Base-by-base conservation (phyloP, 2,329 filamentous ascomycete genomes). In the Cyphellophora europaea region DNA sequence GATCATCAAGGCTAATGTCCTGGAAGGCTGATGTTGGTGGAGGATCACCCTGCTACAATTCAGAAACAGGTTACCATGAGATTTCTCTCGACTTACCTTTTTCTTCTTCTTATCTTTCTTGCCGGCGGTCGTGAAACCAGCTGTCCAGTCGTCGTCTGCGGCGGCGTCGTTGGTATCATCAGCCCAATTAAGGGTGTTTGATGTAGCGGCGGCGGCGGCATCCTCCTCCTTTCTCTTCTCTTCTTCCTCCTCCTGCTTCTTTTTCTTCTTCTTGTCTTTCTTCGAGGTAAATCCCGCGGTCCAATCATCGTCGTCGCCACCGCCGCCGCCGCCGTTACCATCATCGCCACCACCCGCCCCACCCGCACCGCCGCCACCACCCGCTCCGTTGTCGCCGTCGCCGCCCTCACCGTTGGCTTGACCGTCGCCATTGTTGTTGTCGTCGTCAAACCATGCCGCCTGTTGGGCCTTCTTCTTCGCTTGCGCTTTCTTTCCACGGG, bases 1-100 rank as follows among this genome's bases (percentile, higher is more conserved):
- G 52, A 37, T 79, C 76, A 44, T 77, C 71, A 16, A 85, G 57
- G 49, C 75, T 81, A 45, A 86, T 75, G 17, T 84, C 78, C 29
- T 82, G 69, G 46, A 84, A 83, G n/a, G 67, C 59, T 37, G 72
- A 69, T 28, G 57, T 47, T 10, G 62, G 51, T 15, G 49, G 47
- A 6, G 56, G 52, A 13, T 60, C 43, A 28, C 53, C 51, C 49
- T 55, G 27, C 15, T n/a, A n/a, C n/a, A n/a, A 17, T 27, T 25
- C 16, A 23, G 27, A 21, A n/a, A n/a, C n/a, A n/a, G n/a, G n/a
- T n/a, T n/a, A n/a, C n/a, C n/a, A n/a, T n/a, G n/a, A n/a, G n/a
- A n/a, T n/a, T n/a, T n/a, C n/a, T n/a, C n/a, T n/a, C 5, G 17
- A 14, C 17, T 49, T 54, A 74, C 70, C 57, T 71, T 73, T 43